These are phyloP conservation scores for Coemansia sp. DNA, from an alignment of 192 early-diverging fungal species.

Conservation along the genomic window DNA sequence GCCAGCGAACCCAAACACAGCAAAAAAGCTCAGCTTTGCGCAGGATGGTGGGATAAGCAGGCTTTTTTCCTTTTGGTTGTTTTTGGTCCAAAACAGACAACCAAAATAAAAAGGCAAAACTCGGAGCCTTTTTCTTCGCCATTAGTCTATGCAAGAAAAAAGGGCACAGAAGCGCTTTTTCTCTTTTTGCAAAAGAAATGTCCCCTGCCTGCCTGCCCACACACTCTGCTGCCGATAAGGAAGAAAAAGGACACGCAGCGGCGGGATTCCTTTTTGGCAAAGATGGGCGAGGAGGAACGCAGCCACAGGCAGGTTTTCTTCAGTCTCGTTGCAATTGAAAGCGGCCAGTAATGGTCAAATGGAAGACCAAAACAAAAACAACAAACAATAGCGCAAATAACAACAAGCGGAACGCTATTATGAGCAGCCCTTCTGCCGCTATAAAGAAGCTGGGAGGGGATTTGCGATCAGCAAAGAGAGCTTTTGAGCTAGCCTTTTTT, in stretches of 20 bases:
- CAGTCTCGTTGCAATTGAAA: slow-evolving; percentile 24
- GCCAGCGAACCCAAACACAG: no score
- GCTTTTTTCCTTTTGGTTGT: not conserved
- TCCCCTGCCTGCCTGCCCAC: not conserved
- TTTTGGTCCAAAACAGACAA: not conserved
- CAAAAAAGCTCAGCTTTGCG: no score
- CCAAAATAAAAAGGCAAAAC: not conserved
- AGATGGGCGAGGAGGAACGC: not conserved
- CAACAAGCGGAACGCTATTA: slow-evolving; percentile 5
- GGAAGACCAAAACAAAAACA: slow-evolving; percentile 17
- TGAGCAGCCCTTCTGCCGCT: not conserved
- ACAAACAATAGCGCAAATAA: slow-evolving; percentile 17
- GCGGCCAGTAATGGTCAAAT: slow-evolving; percentile 6
- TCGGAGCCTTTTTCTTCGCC: not conserved
- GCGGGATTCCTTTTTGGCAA: slow-evolving; percentile 3
- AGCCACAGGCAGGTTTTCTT: no score
- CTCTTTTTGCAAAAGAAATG: not conserved
- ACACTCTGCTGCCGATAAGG: slow-evolving; percentile 5
- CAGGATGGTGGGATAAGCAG: no score
- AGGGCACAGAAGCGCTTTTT: not conserved
- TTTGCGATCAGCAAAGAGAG: slow-evolving; percentile 27
- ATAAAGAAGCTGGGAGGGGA: slow-evolving; percentile 19
- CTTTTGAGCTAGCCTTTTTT: not conserved
- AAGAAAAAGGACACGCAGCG: slow-evolving; percentile 7
- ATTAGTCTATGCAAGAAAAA: not conserved